A percentile compares a stretch with the other conserved stretches of the same genome.
Conservation (phyloP, 208 protist species). For the Crithidia mellificae region DNA sequence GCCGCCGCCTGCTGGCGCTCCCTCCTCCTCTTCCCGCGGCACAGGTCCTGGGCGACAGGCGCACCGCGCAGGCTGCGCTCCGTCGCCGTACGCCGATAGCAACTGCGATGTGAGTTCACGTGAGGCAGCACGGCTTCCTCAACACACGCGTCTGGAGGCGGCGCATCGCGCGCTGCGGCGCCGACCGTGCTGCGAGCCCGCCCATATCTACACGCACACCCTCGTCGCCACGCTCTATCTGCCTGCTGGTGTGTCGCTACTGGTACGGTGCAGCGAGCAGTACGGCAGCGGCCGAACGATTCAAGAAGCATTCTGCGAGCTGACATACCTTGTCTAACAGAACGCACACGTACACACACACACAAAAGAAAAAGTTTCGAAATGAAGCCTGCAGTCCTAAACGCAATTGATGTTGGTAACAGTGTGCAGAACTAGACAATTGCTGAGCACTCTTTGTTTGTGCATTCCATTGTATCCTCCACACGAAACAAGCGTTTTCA, state of each 20-base stretch:
- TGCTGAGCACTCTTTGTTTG: too few relatives aligned
- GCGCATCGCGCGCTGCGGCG: conserved; percentile 4
- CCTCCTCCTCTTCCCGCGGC: background rate
- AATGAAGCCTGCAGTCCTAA: too few relatives aligned
- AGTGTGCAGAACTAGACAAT: too few relatives aligned
- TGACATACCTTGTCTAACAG: conserved; percentile 50
- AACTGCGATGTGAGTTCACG: too few relatives aligned
- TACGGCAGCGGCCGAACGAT: conserved; percentile 27
- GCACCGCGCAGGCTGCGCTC: too few relatives aligned
- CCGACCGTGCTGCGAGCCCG: conserved; percentile 41
- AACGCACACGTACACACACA: conserved; percentile 7
- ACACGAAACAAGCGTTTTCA: background rate
- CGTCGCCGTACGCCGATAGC: too few relatives aligned
- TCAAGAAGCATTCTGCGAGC: conserved; percentile 59
- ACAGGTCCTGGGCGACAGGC: too few relatives aligned
- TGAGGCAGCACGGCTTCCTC: too few relatives aligned
- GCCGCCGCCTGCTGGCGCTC: too few relatives aligned
- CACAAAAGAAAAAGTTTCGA: conserved; percentile 11
- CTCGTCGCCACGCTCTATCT: conserved; percentile 50
- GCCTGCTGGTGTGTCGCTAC: conserved; percentile 33
- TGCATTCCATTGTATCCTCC: too few relatives aligned
- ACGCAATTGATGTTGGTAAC: too few relatives aligned
- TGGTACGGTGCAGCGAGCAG: conserved; percentile 48
- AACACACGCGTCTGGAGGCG: conserved; percentile 13
- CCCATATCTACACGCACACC: conserved; percentile 46